Conservation (phyloP, 345 rosid species). For the Eucalyptus cladocalyx region DNA sequence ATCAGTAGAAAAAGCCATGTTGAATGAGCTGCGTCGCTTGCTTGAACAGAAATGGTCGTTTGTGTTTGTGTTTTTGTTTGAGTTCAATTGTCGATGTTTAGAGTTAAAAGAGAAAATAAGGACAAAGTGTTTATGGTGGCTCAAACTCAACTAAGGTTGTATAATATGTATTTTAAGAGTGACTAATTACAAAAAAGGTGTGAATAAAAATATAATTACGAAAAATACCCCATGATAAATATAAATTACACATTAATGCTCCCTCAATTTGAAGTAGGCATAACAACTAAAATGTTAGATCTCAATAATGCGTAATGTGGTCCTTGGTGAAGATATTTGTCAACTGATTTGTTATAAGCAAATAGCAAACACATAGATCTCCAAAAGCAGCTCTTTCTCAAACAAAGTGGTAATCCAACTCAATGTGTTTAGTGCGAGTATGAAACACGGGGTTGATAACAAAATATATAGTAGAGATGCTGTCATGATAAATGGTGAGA, state of each 20-base stretch:
- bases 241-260: too few relatives aligned
- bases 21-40: background rate
- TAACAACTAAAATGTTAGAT: too few relatives aligned
- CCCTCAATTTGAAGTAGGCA: background rate
- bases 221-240: too few relatives aligned
- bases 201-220: too few relatives aligned
- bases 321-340: background rate
- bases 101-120: background rate
- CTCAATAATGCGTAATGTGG: fast-evolving
- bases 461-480: background rate
- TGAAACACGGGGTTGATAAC: background rate
- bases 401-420: too few relatives aligned
- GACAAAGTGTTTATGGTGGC: background rate
- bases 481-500: fast-evolving
- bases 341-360: background rate
- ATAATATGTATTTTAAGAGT: background rate
- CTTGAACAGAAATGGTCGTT: background rate
- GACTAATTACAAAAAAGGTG: too few relatives aligned
- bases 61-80: background rate
- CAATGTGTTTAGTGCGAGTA: too few relatives aligned
- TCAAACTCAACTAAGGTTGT: background rate
- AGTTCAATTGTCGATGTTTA: background rate
- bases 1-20: background rate
- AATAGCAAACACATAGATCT: too few relatives aligned
- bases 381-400: too few relatives aligned